These are phyloP conservation scores for Colletotrichum orchidophilum DNA, from an alignment of 2,329 filamentous ascomycete species.

Conservation along the genomic window DNA sequence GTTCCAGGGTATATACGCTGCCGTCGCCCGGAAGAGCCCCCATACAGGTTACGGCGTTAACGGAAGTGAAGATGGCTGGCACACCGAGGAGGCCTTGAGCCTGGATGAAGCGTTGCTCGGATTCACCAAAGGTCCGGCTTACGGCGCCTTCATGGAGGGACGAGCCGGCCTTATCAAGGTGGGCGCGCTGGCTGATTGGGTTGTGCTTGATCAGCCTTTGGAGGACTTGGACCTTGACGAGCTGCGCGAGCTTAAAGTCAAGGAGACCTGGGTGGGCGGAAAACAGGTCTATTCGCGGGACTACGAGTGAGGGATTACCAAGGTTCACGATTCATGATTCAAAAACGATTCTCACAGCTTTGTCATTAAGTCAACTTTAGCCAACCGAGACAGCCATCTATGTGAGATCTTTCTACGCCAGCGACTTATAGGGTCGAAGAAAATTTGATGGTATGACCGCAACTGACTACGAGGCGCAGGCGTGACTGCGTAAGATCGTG, in stretches of 20 bases:
- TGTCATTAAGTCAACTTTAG: neutral
- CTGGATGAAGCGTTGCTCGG: conserved; percentile 64
- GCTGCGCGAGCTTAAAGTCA: conserved; percentile 63
- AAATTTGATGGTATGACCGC: neutral
- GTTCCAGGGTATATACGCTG: conserved; percentile 75
- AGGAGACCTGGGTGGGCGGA: conserved; percentile 76
- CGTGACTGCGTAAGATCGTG: neutral
- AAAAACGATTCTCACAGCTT: neutral
- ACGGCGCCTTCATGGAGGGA: conserved; percentile 60
- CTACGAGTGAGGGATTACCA: neutral
- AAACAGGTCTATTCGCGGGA: conserved; percentile 52
- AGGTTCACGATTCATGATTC: neutral
- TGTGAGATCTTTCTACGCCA: neutral
- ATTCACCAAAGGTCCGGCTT: conserved; percentile 32
- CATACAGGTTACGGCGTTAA: conserved; percentile 60
- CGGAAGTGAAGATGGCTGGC: conserved; percentile 64
- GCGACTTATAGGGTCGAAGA: neutral
- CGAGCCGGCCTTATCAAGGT: conserved; percentile 66
- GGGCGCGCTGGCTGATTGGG: conserved; percentile 75
- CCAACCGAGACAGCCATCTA: neutral
- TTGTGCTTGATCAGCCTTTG: conserved; percentile 71
- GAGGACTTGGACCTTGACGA: conserved; percentile 59
- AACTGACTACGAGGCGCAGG: neutral
- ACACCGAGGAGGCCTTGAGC: conserved; percentile 66
- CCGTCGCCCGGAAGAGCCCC: conserved; percentile 69